These are phyloP conservation scores for Penstemon davidsonii DNA, from an alignment of 257 asterid species.

Conservation along the genomic window DNA sequence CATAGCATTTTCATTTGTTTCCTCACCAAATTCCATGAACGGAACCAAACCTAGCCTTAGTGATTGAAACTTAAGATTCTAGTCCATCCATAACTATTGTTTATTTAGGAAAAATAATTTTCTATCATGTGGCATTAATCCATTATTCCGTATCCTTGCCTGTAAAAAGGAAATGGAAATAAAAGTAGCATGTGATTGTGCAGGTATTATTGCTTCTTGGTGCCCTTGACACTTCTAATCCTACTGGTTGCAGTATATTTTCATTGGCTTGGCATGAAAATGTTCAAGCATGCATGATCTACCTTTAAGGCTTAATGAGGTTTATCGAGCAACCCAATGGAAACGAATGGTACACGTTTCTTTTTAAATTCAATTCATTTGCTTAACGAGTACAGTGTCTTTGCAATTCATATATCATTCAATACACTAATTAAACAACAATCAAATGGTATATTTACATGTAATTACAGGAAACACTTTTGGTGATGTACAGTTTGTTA, in stretches of 20 bases:
- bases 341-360: background rate
- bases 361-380: background rate
- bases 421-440: background rate
- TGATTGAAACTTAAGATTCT: no score
- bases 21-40: no score
- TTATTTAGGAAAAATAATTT: background rate
- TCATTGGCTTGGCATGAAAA: conserved; percentile 82
- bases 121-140: background rate
- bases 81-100: background rate
- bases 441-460: background rate
- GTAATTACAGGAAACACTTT: no score
- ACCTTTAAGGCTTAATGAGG: background rate
- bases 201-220: conserved; percentile 85
- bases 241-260: conserved; percentile 58
- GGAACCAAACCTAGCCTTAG: no score
- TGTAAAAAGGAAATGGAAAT: background rate
- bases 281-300: conserved; percentile 80
- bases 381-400: background rate
- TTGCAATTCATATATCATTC: background rate
- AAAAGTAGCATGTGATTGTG: conserved; percentile 11
- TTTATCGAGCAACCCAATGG: background rate
- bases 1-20: no score
- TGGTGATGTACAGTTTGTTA: no score
- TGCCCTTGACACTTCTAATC: conserved; percentile 68
- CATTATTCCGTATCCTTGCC: background rate